A percentile compares a stretch with the other conserved stretches of the same genome.
Conservation (phyloP, 2,329 filamentous ascomycete genomes). For the Xylaria polymorpha region DNA sequence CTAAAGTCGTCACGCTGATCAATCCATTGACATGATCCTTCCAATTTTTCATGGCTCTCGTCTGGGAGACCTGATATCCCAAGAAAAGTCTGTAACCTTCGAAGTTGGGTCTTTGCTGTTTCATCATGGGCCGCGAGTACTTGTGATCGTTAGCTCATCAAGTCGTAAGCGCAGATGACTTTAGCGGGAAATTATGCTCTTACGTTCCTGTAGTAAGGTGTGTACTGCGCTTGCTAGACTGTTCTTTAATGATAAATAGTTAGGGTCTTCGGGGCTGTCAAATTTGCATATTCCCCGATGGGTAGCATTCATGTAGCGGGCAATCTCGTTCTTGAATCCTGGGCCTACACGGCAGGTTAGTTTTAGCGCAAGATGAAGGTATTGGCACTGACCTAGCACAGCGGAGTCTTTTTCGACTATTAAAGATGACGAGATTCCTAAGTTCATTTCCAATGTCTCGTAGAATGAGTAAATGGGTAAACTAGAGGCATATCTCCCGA, state of each 20-base stretch:
- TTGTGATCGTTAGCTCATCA: not conserved
- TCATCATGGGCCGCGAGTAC: not conserved
- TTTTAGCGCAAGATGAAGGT: not conserved
- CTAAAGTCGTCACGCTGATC: slow-evolving; percentile 45
- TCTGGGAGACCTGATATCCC: not conserved
- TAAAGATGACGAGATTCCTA: slow-evolving; percentile 23
- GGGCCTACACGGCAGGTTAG: not conserved
- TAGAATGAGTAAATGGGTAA: slow-evolving; percentile 52
- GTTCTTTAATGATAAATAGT: slow-evolving; percentile 46
- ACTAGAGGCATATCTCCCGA: slow-evolving; percentile 44
- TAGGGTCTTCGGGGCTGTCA: slow-evolving; percentile 44
- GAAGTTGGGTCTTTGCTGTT: not conserved
- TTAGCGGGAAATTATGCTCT: not conserved
- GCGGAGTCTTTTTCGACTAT: not conserved
- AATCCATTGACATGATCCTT: slow-evolving; percentile 51
- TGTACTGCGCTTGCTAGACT: slow-evolving; percentile 39
- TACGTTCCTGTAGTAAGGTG: slow-evolving; percentile 31
- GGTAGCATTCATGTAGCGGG: slow-evolving; percentile 46
- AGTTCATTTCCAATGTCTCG: slow-evolving; percentile 48
- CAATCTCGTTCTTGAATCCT: slow-evolving; percentile 43
- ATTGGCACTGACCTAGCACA: not conserved
- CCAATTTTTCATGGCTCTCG: slow-evolving; percentile 41
- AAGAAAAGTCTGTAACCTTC: not conserved
- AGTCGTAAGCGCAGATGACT: too few relatives aligned
- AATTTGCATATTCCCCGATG: slow-evolving; percentile 52